A percentile compares a stretch with the other conserved stretches of the same genome.
Conservation (phyloP, 306 rosid genomes). For the Gillenia trifoliata region DNA sequence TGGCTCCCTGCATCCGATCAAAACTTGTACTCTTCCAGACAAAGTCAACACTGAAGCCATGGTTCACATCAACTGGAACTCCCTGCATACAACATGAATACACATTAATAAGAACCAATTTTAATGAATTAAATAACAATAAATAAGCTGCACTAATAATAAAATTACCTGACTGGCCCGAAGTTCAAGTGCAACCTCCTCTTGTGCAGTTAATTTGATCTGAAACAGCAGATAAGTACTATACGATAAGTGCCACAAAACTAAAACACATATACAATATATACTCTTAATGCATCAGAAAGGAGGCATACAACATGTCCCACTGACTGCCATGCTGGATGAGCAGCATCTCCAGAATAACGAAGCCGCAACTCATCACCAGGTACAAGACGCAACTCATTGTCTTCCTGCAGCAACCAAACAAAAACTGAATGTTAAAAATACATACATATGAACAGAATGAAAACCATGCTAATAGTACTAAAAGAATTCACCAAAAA, state of each 20-base stretch:
- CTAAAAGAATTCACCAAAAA: background rate
- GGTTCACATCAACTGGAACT: slow-evolving; percentile 93
- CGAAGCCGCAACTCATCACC: slow-evolving; percentile 97
- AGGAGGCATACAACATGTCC: slow-evolving; percentile 85
- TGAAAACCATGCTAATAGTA: background rate
- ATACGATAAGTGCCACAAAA: slow-evolving; percentile 1
- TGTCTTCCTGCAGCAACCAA: slow-evolving; percentile 74
- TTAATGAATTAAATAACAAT: slow-evolving; percentile 1
- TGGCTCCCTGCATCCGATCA: slow-evolving; percentile 99
- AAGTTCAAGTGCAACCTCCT: slow-evolving; percentile 97
- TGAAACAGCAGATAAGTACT: slow-evolving; percentile 26
- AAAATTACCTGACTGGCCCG: slow-evolving; percentile 87
- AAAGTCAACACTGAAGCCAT: slow-evolving; percentile 97
- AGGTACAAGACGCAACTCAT: slow-evolving; percentile 96
- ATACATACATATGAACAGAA: background rate
- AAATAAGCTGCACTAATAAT: background rate
- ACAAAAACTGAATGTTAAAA: background rate
- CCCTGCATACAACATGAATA: slow-evolving; percentile 56
- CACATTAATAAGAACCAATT: slow-evolving; percentile 16
- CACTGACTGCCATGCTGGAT: slow-evolving; percentile 99
- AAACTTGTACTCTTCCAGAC: slow-evolving; percentile 99
- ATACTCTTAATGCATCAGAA: background rate
- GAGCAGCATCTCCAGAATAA: slow-evolving; percentile 99
- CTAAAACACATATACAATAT: background rate
- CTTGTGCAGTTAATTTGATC: slow-evolving; percentile 98